A percentile compares a stretch with the other conserved stretches of the same genome.
phyloP scores from a whole-genome alignment of 352 stramenopile species.

The Phytophthora pistaciae region DNA sequence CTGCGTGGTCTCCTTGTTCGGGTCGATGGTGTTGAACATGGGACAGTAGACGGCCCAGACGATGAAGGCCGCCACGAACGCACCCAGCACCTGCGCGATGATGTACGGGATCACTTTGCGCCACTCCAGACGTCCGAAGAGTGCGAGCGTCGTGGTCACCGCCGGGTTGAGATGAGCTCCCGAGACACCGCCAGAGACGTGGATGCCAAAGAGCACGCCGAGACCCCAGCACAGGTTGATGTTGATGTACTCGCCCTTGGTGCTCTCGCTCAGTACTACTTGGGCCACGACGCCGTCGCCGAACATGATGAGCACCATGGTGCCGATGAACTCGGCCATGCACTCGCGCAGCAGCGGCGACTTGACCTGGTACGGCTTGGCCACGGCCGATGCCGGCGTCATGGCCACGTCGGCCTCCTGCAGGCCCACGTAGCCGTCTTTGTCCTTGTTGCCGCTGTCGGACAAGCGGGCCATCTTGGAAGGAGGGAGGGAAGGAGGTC shows the following conservation, averaged over 20 bases:
- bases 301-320: conserved; percentile 66
- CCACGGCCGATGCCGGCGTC: conserved; percentile 7
- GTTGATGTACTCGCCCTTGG: conserved; percentile 63
- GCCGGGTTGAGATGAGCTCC: conserved; percentile 70
- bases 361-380: conserved; percentile 45
- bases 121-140: conserved; percentile 61
- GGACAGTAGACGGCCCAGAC: conserved; percentile 66
- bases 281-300: conserved; percentile 72
- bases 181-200: conserved; percentile 55
- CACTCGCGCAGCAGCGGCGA: conserved; percentile 60
- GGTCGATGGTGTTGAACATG: conserved; percentile 55
- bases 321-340: conserved; percentile 70
- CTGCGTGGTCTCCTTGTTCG: conserved; percentile 37
- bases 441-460: conserved; percentile 34
- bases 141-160: conserved; percentile 58
- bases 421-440: conserved; percentile 38
- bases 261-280: conserved; percentile 50
- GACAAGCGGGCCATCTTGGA: conserved; percentile 28
- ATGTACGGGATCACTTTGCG: conserved; percentile 52
- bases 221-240: conserved; percentile 71
- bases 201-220: conserved; percentile 69
- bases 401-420: conserved; percentile 36
- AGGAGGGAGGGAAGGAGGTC: neutral
- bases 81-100: conserved; percentile 50
- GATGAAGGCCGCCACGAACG: conserved; percentile 52